A percentile compares a stretch with the other conserved stretches of the same genome.
These are phyloP conservation scores for Dalbergia cultrata DNA, from an alignment of 306 rosid species.

Conservation along the genomic window DNA sequence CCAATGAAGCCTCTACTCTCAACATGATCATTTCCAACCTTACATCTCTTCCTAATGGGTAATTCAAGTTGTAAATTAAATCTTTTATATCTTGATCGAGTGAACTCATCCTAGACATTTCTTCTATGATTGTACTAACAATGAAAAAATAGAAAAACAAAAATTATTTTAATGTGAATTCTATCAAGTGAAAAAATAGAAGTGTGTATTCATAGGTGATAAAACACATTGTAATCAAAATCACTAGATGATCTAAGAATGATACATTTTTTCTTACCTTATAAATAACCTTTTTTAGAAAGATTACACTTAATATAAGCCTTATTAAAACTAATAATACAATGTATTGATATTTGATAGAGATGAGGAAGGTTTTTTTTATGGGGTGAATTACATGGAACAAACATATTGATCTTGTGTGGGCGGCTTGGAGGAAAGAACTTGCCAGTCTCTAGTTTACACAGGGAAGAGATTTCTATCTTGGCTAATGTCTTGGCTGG, in stretches of 20 bases:
- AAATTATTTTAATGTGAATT: too few relatives aligned
- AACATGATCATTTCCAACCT: conserved; percentile 65
- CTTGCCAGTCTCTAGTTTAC: conserved; percentile 57
- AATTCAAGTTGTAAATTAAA: background rate
- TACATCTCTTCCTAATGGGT: conserved; percentile 72
- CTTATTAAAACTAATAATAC: background rate
- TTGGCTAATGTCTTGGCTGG: conserved; percentile 56
- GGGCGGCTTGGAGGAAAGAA: conserved; percentile 73
- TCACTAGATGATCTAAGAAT: too few relatives aligned
- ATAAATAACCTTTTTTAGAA: too few relatives aligned
- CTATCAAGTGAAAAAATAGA: too few relatives aligned
- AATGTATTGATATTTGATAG: conserved; percentile 50
- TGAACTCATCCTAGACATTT: background rate
- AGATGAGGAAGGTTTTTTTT: conserved; percentile 72
- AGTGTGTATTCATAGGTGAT: too few relatives aligned
- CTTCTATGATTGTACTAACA: background rate
- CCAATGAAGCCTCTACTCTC: conserved; percentile 51
- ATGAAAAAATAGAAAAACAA: too few relatives aligned
- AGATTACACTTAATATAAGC: background rate
- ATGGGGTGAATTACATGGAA: conserved; percentile 71
- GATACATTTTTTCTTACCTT: too few relatives aligned
- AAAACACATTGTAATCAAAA: too few relatives aligned
- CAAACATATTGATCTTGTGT: conserved; percentile 64
- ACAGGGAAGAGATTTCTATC: conserved; percentile 61
- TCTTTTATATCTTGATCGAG: background rate